phyloP scores from a whole-genome alignment of 495 filamentous ascomycete species.

The Penicillium paxilli region DNA sequence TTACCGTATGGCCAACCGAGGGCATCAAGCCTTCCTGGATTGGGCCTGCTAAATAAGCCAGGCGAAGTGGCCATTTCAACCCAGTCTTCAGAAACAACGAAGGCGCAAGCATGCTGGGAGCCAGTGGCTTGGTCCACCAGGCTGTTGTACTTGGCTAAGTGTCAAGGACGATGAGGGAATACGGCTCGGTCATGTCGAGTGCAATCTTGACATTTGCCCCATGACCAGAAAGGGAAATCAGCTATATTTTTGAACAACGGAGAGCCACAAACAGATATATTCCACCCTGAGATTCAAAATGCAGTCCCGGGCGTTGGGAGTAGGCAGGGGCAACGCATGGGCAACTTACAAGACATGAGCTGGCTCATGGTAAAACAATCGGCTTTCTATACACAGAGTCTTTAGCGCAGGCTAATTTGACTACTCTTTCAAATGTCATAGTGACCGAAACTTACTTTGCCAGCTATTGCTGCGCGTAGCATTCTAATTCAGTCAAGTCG shows the following conservation, averaged over 20 bases:
- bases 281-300: not conserved
- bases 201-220: not conserved
- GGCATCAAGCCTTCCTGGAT: not conserved
- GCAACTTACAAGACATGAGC: too few relatives aligned
- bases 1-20: not conserved
- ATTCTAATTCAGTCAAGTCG: not conserved
- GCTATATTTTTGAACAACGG: not conserved
- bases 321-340: too few relatives aligned
- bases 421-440: too few relatives aligned
- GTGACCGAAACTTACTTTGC: not conserved
- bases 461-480: not conserved
- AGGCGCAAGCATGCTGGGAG: not conserved
- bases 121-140: too few relatives aligned
- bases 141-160: too few relatives aligned
- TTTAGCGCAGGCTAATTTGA: too few relatives aligned
- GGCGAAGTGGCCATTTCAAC: not conserved
- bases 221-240: not conserved
- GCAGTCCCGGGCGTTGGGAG: not conserved
- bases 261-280: not conserved
- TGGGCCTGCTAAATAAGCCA: too few relatives aligned
- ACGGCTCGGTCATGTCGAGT: not conserved
- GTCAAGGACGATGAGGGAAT: not conserved
- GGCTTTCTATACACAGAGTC: too few relatives aligned
- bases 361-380: too few relatives aligned
- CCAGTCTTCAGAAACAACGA: not conserved